Evolutionary conservation across 176 grass and related monocot species (phyloP).

Genomic region (Carex littledalei): DNA sequence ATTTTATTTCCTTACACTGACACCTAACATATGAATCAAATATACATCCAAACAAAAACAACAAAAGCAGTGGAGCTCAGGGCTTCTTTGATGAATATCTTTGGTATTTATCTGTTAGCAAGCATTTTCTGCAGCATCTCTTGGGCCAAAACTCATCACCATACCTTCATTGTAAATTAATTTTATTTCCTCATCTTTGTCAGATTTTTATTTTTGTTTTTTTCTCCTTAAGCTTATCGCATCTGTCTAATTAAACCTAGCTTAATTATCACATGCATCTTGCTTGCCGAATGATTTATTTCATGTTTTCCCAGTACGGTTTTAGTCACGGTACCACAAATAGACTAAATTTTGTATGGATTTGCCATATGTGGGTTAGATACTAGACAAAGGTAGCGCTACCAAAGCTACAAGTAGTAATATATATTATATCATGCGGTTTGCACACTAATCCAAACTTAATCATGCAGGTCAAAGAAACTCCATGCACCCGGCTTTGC

Average conservation of each 20-base stretch:
- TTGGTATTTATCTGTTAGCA: conserved; percentile 12
- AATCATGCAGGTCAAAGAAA: conserved; percentile 45
- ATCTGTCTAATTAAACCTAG: background rate
- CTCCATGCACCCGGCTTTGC: conserved; percentile 45
- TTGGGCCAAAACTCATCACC: conserved; percentile 24
- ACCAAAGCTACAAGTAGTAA: no score
- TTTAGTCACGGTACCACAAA: no score
- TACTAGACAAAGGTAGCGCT: no score
- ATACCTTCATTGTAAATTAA: conserved; percentile 26
- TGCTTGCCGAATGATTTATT: background rate
- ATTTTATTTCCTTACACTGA: no score
- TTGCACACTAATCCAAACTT: background rate
- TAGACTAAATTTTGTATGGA: no score
- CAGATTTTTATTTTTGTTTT: background rate
- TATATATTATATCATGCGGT: no score
- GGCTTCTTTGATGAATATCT: conserved; percentile 20
- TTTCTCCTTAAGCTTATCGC: background rate
- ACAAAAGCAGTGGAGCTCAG: background rate
- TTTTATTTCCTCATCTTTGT: background rate
- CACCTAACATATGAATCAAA: background rate
- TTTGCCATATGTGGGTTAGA: no score
- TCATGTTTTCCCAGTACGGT: background rate
- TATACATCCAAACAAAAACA: background rate
- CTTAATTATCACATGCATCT: background rate
- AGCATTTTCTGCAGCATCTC: background rate